These are phyloP conservation scores for Eucalyptus leucophloia DNA, from an alignment of 345 rosid species.

Conservation along the genomic window DNA sequence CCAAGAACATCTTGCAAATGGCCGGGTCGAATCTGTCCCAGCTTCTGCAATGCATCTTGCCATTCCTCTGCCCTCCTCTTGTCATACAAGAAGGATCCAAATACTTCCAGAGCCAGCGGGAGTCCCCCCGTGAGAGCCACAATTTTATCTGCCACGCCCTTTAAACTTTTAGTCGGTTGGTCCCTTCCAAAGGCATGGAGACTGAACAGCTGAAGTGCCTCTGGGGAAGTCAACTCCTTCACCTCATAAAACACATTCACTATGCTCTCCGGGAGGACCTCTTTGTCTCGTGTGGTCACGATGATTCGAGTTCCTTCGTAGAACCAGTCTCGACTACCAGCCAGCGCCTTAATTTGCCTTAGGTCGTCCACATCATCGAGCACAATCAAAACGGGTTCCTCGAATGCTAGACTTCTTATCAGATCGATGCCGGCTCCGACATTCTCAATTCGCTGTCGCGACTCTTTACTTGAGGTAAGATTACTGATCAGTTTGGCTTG, in stretches of 20 bases:
- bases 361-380: constrained; percentile 46
- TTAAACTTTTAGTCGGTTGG: constrained; percentile 19
- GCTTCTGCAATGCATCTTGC: constrained; percentile 35
- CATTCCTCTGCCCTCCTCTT: constrained; percentile 33
- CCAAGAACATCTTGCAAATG: constrained; percentile 28
- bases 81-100: constrained; percentile 47
- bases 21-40: constrained; percentile 7
- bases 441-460: neutral
- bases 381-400: constrained; percentile 24
- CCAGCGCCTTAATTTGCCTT: constrained; percentile 25
- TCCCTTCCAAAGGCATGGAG: constrained; percentile 47
- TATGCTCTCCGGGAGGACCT: constrained; percentile 4
- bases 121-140: constrained; percentile 29
- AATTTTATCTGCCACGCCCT: constrained; percentile 24
- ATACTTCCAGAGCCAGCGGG: constrained; percentile 70
- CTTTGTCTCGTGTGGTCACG: constrained; percentile 42
- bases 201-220: constrained; percentile 41
- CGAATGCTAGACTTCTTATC: constrained; percentile 6
- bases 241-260: constrained; percentile 33
- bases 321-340: constrained; percentile 32
- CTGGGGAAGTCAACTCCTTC: constrained; percentile 10
- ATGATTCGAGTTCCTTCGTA: constrained; percentile 39
- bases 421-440: neutral
- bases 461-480: neutral
- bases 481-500: constrained; percentile 19